phyloP scores from a whole-genome alignment of 2,329 filamentous ascomycete genomes.

The Rutstroemia sp. region DNA sequence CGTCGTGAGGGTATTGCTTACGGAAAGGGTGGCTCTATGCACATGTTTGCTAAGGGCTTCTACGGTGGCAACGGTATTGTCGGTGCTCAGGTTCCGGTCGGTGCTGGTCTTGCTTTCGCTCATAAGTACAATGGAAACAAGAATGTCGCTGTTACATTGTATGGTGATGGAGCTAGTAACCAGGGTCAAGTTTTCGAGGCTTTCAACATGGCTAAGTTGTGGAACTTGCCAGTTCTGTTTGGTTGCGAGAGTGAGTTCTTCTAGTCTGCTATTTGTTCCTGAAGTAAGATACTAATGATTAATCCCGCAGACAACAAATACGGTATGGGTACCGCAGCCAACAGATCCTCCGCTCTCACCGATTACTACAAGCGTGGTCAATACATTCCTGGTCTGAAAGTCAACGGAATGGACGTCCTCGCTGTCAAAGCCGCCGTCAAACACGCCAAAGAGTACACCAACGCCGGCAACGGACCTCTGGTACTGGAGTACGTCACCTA shows the following conservation, averaged over 20 bases:
- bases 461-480: conserved; percentile 78
- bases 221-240: conserved; percentile 92
- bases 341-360: conserved; percentile 88
- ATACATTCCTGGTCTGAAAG: conserved; percentile 98
- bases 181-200: conserved; percentile 99
- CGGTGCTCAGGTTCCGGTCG: conserved; percentile 95
- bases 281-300: background rate
- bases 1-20: conserved; percentile 94
- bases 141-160: conserved; percentile 81
- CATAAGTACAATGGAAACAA: conserved; percentile 88
- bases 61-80: conserved; percentile 99
- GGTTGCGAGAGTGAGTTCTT: conserved; percentile 85
- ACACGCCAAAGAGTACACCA: conserved; percentile 85
- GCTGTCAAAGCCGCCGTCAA: conserved; percentile 94
- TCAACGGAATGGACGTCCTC: conserved; percentile 99
- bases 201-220: conserved; percentile 99
- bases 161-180: conserved; percentile 97
- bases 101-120: conserved; percentile 92
- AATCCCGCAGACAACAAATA: conserved; percentile 87
- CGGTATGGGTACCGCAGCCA: conserved; percentile 96
- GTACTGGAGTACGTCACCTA: conserved; percentile 99
- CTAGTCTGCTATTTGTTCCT: background rate
- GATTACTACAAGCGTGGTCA: conserved; percentile 99
- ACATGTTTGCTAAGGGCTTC: conserved; percentile 98
- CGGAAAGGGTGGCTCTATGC: conserved; percentile 99